Evolutionary conservation across 371 early-diverging fungal genomes (phyloP).

Genomic region (Funneliformis caledonium): DNA sequence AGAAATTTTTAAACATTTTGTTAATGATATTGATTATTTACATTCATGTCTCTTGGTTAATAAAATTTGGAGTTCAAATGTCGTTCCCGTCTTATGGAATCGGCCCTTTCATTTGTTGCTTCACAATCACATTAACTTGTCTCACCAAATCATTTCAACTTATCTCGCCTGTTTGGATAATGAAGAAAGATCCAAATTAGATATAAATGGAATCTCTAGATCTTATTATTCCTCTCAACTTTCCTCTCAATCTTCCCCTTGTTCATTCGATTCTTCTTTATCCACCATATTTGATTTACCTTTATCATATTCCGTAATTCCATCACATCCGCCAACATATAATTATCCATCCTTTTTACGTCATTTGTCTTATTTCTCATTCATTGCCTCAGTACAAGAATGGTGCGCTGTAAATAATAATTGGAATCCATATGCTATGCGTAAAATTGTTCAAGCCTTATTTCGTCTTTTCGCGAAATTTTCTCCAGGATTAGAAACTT

Average conservation of each 20-base stretch:
- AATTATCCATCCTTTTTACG: constrained; percentile 19
- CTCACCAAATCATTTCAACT: constrained; percentile 11
- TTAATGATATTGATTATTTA: constrained; percentile 7
- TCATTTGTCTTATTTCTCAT: constrained; percentile 9
- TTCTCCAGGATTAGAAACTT: background rate
- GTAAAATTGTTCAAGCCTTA: constrained; percentile 7
- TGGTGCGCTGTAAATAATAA: constrained; percentile 8
- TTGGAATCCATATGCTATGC: background rate
- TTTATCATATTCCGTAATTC: background rate
- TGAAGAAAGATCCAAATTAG: background rate
- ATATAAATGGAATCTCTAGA: background rate
- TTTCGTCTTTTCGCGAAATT: constrained; percentile 13
- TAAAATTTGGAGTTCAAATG: constrained; percentile 18
- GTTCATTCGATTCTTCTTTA: background rate
- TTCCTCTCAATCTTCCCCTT: background rate
- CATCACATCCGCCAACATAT: background rate
- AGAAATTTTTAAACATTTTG: constrained; percentile 1
- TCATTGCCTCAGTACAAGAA: background rate
- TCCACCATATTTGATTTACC: background rate
- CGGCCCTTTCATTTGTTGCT: constrained; percentile 21
- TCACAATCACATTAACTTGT: background rate
- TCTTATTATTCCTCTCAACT: background rate
- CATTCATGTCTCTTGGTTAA: constrained; percentile 39
- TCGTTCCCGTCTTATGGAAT: constrained; percentile 14
- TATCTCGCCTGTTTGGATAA: background rate